phyloP scores from a whole-genome alignment of 257 asterid genomes.

The Handroanthus guayacan region DNA sequence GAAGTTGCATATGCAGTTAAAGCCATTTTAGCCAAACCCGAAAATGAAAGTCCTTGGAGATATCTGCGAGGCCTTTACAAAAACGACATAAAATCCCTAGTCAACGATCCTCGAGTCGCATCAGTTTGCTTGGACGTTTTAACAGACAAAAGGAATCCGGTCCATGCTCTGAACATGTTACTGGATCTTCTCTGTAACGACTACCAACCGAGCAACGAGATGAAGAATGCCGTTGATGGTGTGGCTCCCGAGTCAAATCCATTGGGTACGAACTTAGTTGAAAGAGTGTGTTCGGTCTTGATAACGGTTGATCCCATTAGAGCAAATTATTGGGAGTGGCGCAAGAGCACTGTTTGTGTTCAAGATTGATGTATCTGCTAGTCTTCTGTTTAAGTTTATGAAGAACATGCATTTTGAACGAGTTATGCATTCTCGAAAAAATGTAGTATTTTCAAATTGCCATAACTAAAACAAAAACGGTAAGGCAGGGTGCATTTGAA shows the following conservation, averaged over 20 bases:
- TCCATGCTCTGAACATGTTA: slow-evolving; percentile 76
- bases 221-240: slow-evolving; percentile 59
- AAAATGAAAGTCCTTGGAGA: slow-evolving; percentile 95
- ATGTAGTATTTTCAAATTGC: too few relatives aligned
- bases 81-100: slow-evolving; percentile 53
- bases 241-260: slow-evolving; percentile 44
- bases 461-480: too few relatives aligned
- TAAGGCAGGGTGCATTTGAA: too few relatives aligned
- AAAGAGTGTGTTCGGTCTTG: slow-evolving; percentile 60
- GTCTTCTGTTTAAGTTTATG: too few relatives aligned
- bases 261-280: slow-evolving; percentile 44
- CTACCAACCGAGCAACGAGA: slow-evolving; percentile 57
- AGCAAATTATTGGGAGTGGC: slow-evolving; percentile 93
- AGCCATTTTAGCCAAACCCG: slow-evolving; percentile 76
- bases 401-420: too few relatives aligned
- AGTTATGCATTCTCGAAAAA: too few relatives aligned
- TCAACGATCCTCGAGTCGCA: slow-evolving; percentile 67
- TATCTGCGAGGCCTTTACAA: slow-evolving; percentile 87
- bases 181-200: slow-evolving; percentile 79
- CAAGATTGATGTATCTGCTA: slow-evolving; percentile 21
- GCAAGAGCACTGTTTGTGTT: slow-evolving; percentile 49
- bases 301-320: slow-evolving; percentile 76
- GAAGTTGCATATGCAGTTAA: slow-evolving; percentile 78
- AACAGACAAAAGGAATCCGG: slow-evolving; percentile 47
- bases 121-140: slow-evolving; percentile 71